Base-by-base conservation (phyloP, 345 rosid species). In the Eucalyptus regnans region DNA sequence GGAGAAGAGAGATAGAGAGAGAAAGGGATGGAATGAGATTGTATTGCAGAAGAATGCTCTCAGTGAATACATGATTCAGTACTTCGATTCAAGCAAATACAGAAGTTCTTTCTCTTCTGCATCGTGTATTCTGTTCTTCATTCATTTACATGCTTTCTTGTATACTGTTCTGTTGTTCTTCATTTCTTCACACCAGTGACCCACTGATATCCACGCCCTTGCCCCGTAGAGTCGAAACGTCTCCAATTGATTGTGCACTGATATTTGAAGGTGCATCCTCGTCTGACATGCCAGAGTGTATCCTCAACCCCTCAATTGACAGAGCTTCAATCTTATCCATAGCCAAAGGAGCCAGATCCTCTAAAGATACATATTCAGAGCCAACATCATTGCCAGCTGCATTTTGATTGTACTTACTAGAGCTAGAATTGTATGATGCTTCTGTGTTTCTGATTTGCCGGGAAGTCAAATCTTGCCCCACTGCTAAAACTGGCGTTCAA, bases 271-370 rank as follows among this genome's bases (percentile, higher is more conserved):
- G 95, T 50, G 99, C 95, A 87, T 95, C 96, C 89, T 88, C 95
- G 52, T 92, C 95, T 29, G 96, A 93, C 98, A 97, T 93, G 91
- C 97, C 99, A 76, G 99, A 95, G 90, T 96, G 99, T 91, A 96
- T 95, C 93, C 96, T 96, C 92, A 97, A 92, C 80, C 99, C 99
- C 92, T 97, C 99, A 89, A 97, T 92, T 50, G 99, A 95, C 90
- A 97, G 98, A 66, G 98, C 98, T 94, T 97, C 99, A 87, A 97
- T 96, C 94, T 97, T 97, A 92, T 96, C 96, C 97, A 97, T 94
- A 86, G 99, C 99, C 93, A 97, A 91, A 86, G 99, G 99, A 89
- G 99, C 99, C 87, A 97, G 96, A 91, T 97, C 97, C 92, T 97
- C 99, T 48, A 97, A 94, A 90, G 98, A 96, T 89, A 95, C 99